These are phyloP conservation scores for Verbascum thapsus DNA, from an alignment of 257 asterid genomes.

Conservation along the genomic window DNA sequence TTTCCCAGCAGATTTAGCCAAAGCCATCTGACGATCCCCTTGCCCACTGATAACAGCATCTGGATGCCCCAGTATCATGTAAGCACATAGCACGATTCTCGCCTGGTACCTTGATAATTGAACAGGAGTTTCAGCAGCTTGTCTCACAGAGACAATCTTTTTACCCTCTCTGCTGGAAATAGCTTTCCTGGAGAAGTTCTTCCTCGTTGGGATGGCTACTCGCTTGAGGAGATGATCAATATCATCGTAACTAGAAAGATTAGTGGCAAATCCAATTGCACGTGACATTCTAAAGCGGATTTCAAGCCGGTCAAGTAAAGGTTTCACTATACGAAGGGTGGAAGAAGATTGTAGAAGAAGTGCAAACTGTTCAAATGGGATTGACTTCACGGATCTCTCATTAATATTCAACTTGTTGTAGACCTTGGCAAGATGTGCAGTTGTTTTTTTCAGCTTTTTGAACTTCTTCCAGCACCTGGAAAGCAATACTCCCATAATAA, in stretches of 20 bases:
- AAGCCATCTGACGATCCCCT: slow-evolving; percentile 61
- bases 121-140: slow-evolving; percentile 30
- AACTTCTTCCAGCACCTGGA: slow-evolving; percentile 65
- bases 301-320: slow-evolving; percentile 64
- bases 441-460: slow-evolving; percentile 41
- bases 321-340: slow-evolving; percentile 51
- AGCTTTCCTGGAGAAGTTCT: slow-evolving; percentile 46
- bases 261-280: slow-evolving; percentile 32
- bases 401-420: slow-evolving; percentile 45
- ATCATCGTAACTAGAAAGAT: slow-evolving; percentile 47
- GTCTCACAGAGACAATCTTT: slow-evolving; percentile 27
- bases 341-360: slow-evolving; percentile 48
- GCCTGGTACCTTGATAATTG: slow-evolving; percentile 61
- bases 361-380: slow-evolving; percentile 76
- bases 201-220: slow-evolving; percentile 52
- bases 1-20: slow-evolving; percentile 55
- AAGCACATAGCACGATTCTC: slow-evolving; percentile 67
- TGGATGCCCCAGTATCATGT: slow-evolving; percentile 67
- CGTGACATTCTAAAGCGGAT: slow-evolving; percentile 46
- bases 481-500: slow-evolving; percentile 4
- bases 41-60: slow-evolving; percentile 67
- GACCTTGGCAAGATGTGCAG: slow-evolving; percentile 47
- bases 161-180: slow-evolving; percentile 32
- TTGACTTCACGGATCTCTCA: slow-evolving; percentile 44
- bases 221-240: slow-evolving; percentile 71